Conservation (phyloP, 1,139 yeast species). For the Suzukiozyma palmioleophila region DNA sequence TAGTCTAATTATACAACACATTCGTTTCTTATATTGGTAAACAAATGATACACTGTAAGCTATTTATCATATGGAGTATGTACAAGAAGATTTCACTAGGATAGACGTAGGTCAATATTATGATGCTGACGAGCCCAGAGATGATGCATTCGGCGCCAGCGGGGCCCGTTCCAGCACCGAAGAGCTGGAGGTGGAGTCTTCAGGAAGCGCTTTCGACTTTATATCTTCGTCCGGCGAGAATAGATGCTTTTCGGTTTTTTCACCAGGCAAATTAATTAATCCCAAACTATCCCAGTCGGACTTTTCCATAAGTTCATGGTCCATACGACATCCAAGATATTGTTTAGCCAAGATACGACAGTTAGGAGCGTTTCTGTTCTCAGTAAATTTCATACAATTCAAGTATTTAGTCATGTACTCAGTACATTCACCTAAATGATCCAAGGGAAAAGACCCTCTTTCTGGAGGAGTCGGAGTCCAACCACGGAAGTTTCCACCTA, state of each 20-base stretch:
- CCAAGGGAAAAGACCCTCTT: conserved; percentile 92
- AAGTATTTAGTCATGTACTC: conserved; percentile 71
- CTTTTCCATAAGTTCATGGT: conserved; percentile 76
- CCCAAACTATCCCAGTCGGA: conserved; percentile 85
- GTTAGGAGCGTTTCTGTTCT: conserved; percentile 82
- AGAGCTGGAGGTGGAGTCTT: no score
- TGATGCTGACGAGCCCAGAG: no score
- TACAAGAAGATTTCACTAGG: no score
- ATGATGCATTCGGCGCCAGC: no score
- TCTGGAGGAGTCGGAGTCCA: conserved; percentile 93
- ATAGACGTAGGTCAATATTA: no score
- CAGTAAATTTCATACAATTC: conserved; percentile 71
- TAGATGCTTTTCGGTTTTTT: conserved; percentile 6
- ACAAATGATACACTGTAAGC: no score
- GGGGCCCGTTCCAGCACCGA: no score
- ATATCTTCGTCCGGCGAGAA: conserved; percentile 2
- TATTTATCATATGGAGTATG: no score
- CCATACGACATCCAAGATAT: conserved; percentile 87
- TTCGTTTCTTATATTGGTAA: no score
- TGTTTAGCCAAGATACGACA: conserved; percentile 80
- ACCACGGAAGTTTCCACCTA: conserved; percentile 36
- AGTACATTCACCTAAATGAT: conserved; percentile 85
- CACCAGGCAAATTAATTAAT: conserved; percentile 55
- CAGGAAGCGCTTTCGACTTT: no score
- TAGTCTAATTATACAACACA: no score